Conservation (phyloP, 805 yeast genomes). For the Dipodascopsis uninucleata region DNA sequence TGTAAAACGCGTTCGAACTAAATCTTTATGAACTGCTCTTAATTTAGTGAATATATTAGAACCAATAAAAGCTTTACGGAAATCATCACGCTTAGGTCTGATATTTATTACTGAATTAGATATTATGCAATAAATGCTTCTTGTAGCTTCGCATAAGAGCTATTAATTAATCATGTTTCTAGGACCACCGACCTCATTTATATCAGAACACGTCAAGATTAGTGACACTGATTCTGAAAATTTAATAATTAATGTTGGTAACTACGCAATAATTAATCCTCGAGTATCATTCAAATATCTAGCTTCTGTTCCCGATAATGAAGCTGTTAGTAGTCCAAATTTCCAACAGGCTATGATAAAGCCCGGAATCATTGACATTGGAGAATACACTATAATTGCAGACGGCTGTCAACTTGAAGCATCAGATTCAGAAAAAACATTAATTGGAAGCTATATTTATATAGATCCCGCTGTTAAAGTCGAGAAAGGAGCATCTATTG, state of each 20-base stretch:
- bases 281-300: no score
- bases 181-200: slow-evolving; percentile 13
- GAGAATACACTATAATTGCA: slow-evolving; percentile 15
- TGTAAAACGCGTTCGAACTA: no score
- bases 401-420: slow-evolving; percentile 7
- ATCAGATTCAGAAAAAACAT: neutral
- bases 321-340: no score
- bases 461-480: slow-evolving; percentile 15
- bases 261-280: slow-evolving; percentile 12
- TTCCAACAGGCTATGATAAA: no score
- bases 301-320: neutral
- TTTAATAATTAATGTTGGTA: slow-evolving; percentile 7
- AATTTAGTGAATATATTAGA: no score
- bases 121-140: no score
- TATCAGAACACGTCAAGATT: slow-evolving; percentile 14
- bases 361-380: slow-evolving; percentile 1
- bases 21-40: no score
- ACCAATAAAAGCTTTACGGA: no score
- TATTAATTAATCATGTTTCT: slow-evolving; percentile 8
- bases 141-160: no score
- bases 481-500: slow-evolving; percentile 7
- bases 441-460: slow-evolving; percentile 9
- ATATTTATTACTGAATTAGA: no score
- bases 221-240: slow-evolving; percentile 2
- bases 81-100: no score